Conservation (phyloP, 345 rosid species). For the Brassica cretica region DNA sequence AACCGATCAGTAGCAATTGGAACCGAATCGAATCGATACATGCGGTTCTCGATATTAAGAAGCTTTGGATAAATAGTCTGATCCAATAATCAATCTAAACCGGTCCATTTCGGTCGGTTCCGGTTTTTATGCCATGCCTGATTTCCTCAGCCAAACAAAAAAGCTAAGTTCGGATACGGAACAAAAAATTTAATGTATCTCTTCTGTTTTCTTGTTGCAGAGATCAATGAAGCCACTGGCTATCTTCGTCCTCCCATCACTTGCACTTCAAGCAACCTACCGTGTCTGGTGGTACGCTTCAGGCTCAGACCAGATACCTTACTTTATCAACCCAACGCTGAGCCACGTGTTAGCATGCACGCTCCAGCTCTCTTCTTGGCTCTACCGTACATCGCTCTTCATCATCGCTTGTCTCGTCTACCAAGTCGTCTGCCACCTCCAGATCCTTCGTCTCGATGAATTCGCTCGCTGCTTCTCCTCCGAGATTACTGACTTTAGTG, state of each 20-base stretch:
- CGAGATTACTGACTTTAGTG: constrained; percentile 62
- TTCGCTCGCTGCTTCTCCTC: constrained; percentile 63
- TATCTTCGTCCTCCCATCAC: constrained; percentile 65
- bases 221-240: constrained; percentile 66
- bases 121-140: not conserved
- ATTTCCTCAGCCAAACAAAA: not conserved
- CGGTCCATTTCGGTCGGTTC: not conserved
- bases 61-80: not conserved
- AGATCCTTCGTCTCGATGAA: constrained; percentile 67
- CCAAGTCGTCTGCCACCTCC: constrained; percentile 68
- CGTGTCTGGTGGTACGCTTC: constrained; percentile 85
- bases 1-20: not conserved
- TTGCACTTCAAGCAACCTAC: constrained; percentile 60
- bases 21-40: not conserved
- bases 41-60: not conserved
- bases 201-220: constrained; percentile 47
- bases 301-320: constrained; percentile 64
- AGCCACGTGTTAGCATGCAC: constrained; percentile 59
- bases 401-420: constrained; percentile 68
- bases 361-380: constrained; percentile 79
- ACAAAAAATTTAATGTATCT: not conserved
- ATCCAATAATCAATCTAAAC: not conserved
- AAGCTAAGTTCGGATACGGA: not conserved
- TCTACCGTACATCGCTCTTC: constrained; percentile 72
- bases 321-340: constrained; percentile 43